Evolutionary conservation across 1,284 basidiomycete species (phyloP).

Genomic region (Pseudozyma sp.): DNA sequence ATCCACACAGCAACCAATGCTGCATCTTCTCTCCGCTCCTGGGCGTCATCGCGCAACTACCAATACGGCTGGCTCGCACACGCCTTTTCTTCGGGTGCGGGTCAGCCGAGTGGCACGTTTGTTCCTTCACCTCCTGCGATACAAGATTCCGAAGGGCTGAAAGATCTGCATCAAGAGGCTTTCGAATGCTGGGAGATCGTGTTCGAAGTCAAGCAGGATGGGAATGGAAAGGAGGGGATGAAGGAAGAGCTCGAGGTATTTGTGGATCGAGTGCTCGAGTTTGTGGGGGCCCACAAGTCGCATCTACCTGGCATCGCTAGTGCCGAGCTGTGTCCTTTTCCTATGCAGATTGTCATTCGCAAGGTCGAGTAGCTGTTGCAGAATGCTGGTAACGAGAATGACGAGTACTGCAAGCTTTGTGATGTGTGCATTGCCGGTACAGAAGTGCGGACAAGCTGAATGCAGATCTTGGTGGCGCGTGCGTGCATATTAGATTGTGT

Average conservation of each 20-base stretch:
- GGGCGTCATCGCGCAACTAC: conserved; percentile 28
- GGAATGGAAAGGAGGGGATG: background rate
- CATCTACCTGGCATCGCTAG: conserved; percentile 27
- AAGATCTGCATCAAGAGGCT: background rate
- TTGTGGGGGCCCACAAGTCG: conserved; percentile 26
- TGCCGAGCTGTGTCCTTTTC: conserved; percentile 20
- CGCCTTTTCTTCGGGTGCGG: conserved; percentile 36
- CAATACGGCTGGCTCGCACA: conserved; percentile 42
- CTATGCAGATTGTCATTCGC: conserved; percentile 9
- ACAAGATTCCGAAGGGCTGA: background rate
- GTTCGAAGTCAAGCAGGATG: background rate
- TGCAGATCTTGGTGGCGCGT: background rate
- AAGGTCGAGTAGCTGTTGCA: background rate
- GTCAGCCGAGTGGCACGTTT: conserved; percentile 17
- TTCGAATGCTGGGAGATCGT: conserved; percentile 30
- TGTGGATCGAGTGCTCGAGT: conserved; percentile 7
- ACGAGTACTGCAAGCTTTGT: background rate
- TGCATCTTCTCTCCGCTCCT: conserved; percentile 25
- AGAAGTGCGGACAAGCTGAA: no score
- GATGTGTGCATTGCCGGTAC: no score
- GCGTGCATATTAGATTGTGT: background rate
- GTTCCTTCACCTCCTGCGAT: background rate
- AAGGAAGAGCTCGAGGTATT: conserved; percentile 5
- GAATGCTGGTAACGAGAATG: background rate
- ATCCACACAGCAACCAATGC: conserved; percentile 2